Percentiles rank a stretch among this genome's conserved stretches.
Conservation (phyloP, 1,139 yeast species). For the Magnusiomyces clavatus region DNA sequence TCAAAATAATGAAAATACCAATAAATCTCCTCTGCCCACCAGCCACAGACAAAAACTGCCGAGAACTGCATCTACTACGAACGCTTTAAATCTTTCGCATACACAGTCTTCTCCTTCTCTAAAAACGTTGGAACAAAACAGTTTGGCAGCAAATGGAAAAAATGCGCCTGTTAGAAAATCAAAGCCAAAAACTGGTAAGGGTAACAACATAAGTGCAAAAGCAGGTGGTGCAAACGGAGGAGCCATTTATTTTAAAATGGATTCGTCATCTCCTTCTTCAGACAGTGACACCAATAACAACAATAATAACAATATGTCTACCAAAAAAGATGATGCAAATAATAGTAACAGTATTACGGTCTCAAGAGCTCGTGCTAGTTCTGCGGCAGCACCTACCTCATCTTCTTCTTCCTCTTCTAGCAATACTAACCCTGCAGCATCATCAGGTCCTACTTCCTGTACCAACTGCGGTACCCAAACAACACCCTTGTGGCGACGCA, state of each 20-base stretch:
- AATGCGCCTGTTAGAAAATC: neutral
- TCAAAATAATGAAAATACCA: neutral
- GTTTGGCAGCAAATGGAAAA: conserved; percentile 11
- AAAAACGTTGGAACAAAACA: conserved; percentile 5
- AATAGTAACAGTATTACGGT: neutral
- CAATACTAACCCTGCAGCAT: conserved; percentile 4
- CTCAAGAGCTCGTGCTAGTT: neutral
- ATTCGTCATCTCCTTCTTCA: conserved; percentile 13
- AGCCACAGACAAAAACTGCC: conserved; percentile 16
- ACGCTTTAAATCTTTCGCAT: conserved; percentile 16
- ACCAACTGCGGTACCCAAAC: conserved; percentile 89
- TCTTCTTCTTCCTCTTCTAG: conserved; percentile 1
- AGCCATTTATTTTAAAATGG: neutral
- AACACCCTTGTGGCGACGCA: conserved; percentile 93
- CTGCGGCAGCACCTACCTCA: neutral
- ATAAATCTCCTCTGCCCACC: no score
- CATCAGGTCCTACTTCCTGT: conserved; percentile 38
- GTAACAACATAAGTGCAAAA: neutral
- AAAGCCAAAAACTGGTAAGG: neutral
- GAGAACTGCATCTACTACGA: conserved; percentile 18
- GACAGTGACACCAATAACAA: conserved; percentile 6
- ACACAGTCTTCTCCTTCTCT: conserved; percentile 5
- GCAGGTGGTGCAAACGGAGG: neutral
- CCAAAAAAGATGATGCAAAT: neutral
- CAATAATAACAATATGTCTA: neutral